Conservation (phyloP, 108 stramenopile species). For the Fragilaria crotonensis region DNA sequence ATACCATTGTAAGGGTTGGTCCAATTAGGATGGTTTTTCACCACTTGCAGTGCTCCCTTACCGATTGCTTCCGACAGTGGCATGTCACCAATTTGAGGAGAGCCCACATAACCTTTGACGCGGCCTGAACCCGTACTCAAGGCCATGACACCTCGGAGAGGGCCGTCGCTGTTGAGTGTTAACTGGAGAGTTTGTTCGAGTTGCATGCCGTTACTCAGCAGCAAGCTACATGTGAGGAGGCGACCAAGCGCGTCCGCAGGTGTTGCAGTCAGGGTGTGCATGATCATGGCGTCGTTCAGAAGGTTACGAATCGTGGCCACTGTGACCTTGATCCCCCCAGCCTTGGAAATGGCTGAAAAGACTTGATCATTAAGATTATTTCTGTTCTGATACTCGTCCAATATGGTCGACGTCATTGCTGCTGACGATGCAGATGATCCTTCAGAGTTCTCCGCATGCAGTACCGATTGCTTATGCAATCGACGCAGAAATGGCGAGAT, state of each 20-base stretch:
- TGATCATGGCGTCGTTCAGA: slow-evolving; percentile 77
- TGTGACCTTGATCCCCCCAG: slow-evolving; percentile 79
- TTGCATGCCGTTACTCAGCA: slow-evolving; percentile 82
- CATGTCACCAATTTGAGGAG: slow-evolving; percentile 59
- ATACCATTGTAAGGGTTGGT: slow-evolving; percentile 86
- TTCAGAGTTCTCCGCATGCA: too few relatives aligned
- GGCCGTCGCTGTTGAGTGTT: slow-evolving; percentile 69
- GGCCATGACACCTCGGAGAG: slow-evolving; percentile 61
- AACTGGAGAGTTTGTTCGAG: slow-evolving; percentile 77
- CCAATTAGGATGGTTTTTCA: slow-evolving; percentile 89
- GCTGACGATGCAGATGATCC: too few relatives aligned
- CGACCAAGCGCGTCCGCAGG: slow-evolving; percentile 70
- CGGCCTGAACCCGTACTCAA: slow-evolving; percentile 62
- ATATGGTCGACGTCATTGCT: too few relatives aligned
- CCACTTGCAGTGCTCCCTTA: slow-evolving; percentile 65
- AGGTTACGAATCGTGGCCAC: slow-evolving; percentile 73
- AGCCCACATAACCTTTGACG: slow-evolving; percentile 72
- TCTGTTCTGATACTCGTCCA: slow-evolving; percentile 43
- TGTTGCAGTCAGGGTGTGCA: slow-evolving; percentile 61
- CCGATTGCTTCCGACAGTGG: slow-evolving; percentile 65
- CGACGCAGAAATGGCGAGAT: too few relatives aligned
- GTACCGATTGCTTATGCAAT: too few relatives aligned
- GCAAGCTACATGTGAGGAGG: slow-evolving; percentile 48
- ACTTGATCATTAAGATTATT: slow-evolving; percentile 78
- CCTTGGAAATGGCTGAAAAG: slow-evolving; percentile 65